Evolutionary conservation across 768 basidiomycete species (phyloP), one percentile per base, ranked within the genome.

Genomic region (Crucibulum laeve): DNA sequence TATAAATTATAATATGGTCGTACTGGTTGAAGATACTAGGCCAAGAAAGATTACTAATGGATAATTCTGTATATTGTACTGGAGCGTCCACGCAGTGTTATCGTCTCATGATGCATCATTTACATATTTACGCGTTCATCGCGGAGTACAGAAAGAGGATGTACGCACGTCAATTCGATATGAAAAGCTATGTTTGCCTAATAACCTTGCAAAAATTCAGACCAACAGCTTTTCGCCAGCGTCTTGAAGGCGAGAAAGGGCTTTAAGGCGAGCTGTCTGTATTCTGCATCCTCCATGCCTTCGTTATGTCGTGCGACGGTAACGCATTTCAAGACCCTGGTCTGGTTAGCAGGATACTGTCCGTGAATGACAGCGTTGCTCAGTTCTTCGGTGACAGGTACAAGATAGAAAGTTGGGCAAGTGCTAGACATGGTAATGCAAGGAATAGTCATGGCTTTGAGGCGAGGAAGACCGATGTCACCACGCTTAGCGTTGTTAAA

Each of bases 341-440:
- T 62, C 46, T 46, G 37, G n/a, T 45, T 38, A 2, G 48, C 19
- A 17, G 52, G 57, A 51, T 55, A 53, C 46, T 53, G 53, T 24
- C 46, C 52, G 33, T 43, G 44, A 28, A 49, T 49, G 46, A 59
- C 56, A 17, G 63, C 59, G 25, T 52, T 41, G 48, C 55, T 60
- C 33, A 67, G 49, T 23, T 58, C 56, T 44, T 47, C 39, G 22
- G 59, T 69, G 44, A 69, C 58, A 4, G 58, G 56, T 22, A 67
- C 52, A n/a, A 62, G 46, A 46, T 67, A 67, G 50, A 68, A 68
- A 17, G 53, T 55, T 23, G 65, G 67, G 14, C 33, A 49, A 22
- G 62, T 65, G 26, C 67, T 60, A 14, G 48, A 25, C 62, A 70
- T 63, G 19, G 51, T 56, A 49, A 71, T 63, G 43, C 55, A 57